phyloP scores from a whole-genome alignment of 176 grass and related monocot genomes.

The Rhynchospora pubera region DNA sequence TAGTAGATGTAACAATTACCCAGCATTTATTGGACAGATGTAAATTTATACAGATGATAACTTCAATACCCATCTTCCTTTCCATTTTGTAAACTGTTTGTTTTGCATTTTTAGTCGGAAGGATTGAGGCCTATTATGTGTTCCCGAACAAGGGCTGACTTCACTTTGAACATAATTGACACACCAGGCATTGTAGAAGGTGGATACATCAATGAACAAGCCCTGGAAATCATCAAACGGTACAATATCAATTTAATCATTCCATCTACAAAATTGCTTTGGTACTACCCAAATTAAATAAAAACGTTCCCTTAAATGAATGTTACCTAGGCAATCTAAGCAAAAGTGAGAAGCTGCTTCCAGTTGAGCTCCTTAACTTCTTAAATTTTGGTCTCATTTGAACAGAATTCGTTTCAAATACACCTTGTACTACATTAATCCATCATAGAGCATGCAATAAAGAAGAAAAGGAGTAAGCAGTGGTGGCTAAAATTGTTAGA shows the following conservation, averaged over 20 bases:
- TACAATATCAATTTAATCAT: constrained; percentile 7
- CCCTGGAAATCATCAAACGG: constrained; percentile 93
- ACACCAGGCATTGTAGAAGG: constrained; percentile 93
- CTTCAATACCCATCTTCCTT: not conserved
- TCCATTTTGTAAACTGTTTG: not conserved
- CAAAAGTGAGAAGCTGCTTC: not conserved
- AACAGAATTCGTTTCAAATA: no score
- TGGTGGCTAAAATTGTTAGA: not conserved
- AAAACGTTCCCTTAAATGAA: not conserved
- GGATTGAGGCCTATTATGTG: constrained; percentile 84
- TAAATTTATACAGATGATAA: no score
- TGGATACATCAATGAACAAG: constrained; percentile 93
- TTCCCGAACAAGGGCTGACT: constrained; percentile 52
- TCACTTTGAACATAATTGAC: constrained; percentile 94
- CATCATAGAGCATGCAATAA: not conserved
- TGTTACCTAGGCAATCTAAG: not conserved
- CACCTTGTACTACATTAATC: not conserved
- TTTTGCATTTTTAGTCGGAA: constrained; percentile 48
- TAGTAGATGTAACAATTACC: not conserved
- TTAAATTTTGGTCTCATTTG: not conserved
- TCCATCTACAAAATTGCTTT: not conserved
- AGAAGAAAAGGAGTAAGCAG: not conserved
- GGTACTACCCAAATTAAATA: not conserved
- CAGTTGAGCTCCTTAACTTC: not conserved
- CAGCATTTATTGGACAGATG: not conserved